Conservation (phyloP, 139 green algal species). For the Tetradesmus lagerheimii region DNA sequence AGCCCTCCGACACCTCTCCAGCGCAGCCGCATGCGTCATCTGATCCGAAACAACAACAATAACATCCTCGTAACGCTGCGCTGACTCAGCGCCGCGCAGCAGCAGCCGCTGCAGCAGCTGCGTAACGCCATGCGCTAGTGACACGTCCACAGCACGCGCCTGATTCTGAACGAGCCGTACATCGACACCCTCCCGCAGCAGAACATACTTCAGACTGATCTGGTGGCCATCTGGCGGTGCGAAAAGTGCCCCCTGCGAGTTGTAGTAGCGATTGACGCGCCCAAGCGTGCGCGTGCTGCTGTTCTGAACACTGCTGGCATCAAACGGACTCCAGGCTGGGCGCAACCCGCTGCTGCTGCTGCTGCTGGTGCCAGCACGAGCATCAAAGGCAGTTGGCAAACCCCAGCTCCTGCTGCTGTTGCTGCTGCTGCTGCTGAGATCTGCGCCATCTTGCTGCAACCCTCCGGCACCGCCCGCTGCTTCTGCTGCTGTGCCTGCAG, state of each 20-base stretch:
- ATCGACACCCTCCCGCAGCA: slow-evolving; percentile 36
- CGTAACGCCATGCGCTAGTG: not conserved
- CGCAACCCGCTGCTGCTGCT: not conserved
- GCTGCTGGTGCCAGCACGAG: not conserved
- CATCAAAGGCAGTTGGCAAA: not conserved
- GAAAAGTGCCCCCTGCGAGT: slow-evolving; percentile 13
- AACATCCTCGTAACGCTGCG: not conserved
- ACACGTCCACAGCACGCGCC: slow-evolving; percentile 3
- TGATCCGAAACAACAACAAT: slow-evolving; percentile 15
- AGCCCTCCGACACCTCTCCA: not conserved
- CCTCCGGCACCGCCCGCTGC: too few relatives aligned
- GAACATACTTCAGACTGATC: slow-evolving; percentile 40
- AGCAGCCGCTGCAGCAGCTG: slow-evolving; percentile 26
- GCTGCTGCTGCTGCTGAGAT: not conserved
- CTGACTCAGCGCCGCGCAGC: not conserved
- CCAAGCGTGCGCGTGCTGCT: slow-evolving; percentile 34
- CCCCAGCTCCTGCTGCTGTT: not conserved
- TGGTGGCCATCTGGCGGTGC: slow-evolving; percentile 13
- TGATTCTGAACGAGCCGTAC: slow-evolving; percentile 34
- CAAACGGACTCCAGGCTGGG: not conserved
- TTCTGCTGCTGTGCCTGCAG: not conserved
- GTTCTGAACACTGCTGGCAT: not conserved
- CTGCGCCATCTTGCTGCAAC: not conserved
- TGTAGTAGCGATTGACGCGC: slow-evolving; percentile 20
- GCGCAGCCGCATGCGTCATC: not conserved